phyloP scores from a whole-genome alignment of 2,329 filamentous ascomycete genomes.

The Colletotrichum limetticola region DNA sequence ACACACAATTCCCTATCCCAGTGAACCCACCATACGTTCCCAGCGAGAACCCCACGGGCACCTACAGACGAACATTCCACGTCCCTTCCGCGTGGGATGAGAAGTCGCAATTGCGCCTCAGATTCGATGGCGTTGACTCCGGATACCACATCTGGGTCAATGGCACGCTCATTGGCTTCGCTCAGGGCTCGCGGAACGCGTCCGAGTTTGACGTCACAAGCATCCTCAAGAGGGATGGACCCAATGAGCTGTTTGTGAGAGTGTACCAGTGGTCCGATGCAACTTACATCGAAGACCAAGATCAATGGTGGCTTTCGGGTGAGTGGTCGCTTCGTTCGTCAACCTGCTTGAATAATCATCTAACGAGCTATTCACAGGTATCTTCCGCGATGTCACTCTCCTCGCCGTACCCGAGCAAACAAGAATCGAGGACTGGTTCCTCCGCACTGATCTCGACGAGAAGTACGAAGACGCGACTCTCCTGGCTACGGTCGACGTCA shows the following conservation, averaged over 20 bases:
- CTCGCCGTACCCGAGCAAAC: constrained; percentile 62
- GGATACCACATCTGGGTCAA: constrained; percentile 79
- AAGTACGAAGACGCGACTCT: constrained; percentile 63
- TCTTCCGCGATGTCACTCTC: constrained; percentile 74
- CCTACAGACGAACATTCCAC: constrained; percentile 66
- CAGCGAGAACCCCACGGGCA: constrained; percentile 72
- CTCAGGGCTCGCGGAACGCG: constrained; percentile 75
- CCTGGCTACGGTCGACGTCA: constrained; percentile 57
- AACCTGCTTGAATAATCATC: neutral
- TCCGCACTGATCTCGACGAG: constrained; percentile 64
- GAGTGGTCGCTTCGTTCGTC: constrained; percentile 36
- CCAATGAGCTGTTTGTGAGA: constrained; percentile 69
- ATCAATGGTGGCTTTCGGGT: constrained; percentile 76
- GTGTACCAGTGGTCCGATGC: constrained; percentile 79
- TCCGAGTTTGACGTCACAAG: constrained; percentile 75
- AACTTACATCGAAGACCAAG: constrained; percentile 76
- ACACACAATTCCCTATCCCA: constrained; percentile 73
- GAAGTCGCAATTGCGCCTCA: constrained; percentile 64
- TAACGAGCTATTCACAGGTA: constrained; percentile 49
- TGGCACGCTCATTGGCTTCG: constrained; percentile 71
- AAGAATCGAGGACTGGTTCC: constrained; percentile 67
- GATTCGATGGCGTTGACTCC: constrained; percentile 79
- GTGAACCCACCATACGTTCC: constrained; percentile 72
- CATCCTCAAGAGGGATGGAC: constrained; percentile 49
- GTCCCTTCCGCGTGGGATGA: constrained; percentile 60